phyloP scores from a whole-genome alignment of 305 asterid species.

The Lippia alba region DNA sequence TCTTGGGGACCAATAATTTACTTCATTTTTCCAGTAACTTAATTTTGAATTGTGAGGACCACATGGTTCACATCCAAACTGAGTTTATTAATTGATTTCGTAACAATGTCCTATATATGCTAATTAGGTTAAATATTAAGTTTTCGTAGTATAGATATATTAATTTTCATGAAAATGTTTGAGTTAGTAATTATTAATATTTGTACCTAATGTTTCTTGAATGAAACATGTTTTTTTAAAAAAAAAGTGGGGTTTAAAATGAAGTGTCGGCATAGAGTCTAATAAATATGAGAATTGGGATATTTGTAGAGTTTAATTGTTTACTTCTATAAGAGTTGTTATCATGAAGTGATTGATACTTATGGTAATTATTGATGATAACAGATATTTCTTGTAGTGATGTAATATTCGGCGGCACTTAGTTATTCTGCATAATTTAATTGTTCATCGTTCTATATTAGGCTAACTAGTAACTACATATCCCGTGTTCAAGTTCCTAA shows the following conservation, averaged over 20 bases:
- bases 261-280: not conserved
- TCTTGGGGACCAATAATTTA: constrained; percentile 47
- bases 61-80: constrained; percentile 12
- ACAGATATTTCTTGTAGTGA: constrained; percentile 14
- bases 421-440: no score
- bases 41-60: constrained; percentile 34
- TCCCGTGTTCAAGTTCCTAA: no score
- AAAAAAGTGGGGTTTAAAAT: not conserved
- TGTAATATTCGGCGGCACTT: no score
- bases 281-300: no score
- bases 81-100: not conserved
- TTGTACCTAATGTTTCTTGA: not conserved
- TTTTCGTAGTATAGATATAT: not conserved
- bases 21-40: constrained; percentile 32
- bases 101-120: not conserved
- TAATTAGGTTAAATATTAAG: not conserved
- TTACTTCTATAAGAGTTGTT: no score
- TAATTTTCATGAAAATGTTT: not conserved
- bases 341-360: no score
- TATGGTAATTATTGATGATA: not conserved
- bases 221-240: not conserved
- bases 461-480: no score
- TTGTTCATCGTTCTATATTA: no score
- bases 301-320: no score
- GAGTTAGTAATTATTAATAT: not conserved